Conservation (phyloP, 176 grass and related monocot genomes). For the Rhipidocladum racemiflorum region DNA sequence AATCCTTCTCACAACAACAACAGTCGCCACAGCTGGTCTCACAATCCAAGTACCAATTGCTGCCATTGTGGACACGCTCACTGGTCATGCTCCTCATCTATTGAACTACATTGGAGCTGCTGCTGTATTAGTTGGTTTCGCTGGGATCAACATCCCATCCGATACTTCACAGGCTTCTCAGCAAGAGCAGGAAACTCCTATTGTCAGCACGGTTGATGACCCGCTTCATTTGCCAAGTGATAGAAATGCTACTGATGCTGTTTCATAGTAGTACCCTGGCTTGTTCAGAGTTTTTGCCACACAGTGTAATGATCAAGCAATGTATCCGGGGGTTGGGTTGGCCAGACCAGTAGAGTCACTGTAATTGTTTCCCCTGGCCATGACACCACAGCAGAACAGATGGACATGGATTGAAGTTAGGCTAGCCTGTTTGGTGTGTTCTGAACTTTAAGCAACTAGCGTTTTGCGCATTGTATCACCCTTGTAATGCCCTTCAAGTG, state of each 20-base stretch:
- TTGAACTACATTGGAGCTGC: slow-evolving; percentile 69
- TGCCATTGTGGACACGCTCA: slow-evolving; percentile 74
- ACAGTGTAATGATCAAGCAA: background rate
- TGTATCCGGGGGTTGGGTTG: background rate
- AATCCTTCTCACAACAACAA: slow-evolving; percentile 86
- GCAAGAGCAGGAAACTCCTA: slow-evolving; percentile 46
- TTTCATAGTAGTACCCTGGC: background rate
- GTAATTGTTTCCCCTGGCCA: background rate
- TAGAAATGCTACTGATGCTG: background rate
- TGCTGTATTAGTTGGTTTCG: slow-evolving; percentile 82
- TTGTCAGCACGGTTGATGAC: slow-evolving; percentile 40
- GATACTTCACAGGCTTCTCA: slow-evolving; percentile 31
- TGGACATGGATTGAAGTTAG: slow-evolving; percentile 6
- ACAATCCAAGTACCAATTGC: slow-evolving; percentile 95
- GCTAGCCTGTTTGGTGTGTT: background rate
- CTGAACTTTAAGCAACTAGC: background rate
- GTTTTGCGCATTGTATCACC: background rate
- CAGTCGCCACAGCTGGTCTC: slow-evolving; percentile 89
- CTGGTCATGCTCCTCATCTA: slow-evolving; percentile 70
- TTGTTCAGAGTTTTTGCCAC: background rate
- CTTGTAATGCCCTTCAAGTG: background rate
- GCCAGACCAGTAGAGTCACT: background rate
- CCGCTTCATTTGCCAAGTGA: slow-evolving; percentile 28
- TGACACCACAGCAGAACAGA: background rate
- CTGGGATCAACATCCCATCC: slow-evolving; percentile 74